Base-by-base conservation (phyloP, 2,329 filamentous ascomycete genomes). In the Botrytis fragariae region DNA sequence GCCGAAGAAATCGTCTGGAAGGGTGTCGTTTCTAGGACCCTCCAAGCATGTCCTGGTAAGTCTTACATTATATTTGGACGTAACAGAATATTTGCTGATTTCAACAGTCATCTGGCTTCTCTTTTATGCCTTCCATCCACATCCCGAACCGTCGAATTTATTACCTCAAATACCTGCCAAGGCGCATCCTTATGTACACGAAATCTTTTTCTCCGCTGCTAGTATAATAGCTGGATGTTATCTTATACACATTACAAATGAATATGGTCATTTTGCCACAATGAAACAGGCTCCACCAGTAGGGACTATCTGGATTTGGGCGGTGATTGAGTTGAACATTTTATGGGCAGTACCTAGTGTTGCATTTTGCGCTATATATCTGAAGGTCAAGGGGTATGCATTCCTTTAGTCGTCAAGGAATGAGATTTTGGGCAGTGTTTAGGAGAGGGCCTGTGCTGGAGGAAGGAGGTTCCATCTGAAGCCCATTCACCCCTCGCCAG, bases 221-320 rank as follows among this genome's bases (percentile, higher is more conserved):
- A 90, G 91, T 76, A 82, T 91, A 12, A 81, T 80, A 16, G 84
- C 89, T 0, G 96, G 96, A 1, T 93, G 90, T 82, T 95, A 94
- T 82, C 85, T 98, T 75, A 91, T 98, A 67, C 86, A 93, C 77
- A 89, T 95, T 71, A 94, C 92, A 39, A 98, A 98, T 79, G 87
- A 85, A 44, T 89, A 90, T 76, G 89, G 91, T 7, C 98, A 98
- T 79, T 90, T 97, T 77, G 92, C 92, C 10, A 90, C 97, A 32
- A 95, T 98, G 93, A 97, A 97, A 84, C 90, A 90, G 76, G 92
- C 94, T 0, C 96, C 96, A n/a, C 91, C 94, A 8, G 82, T 98
- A 22, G 96, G 94, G 0, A 95, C 93, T 59, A 82, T 98, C 29
- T 98, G 95, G 95, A 88, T 98, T 7, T 98, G 95, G 94, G 90